These are phyloP conservation scores for Nevesoporus exiguus DNA, from an alignment of 768 basidiomycete genomes.

Conservation along the genomic window DNA sequence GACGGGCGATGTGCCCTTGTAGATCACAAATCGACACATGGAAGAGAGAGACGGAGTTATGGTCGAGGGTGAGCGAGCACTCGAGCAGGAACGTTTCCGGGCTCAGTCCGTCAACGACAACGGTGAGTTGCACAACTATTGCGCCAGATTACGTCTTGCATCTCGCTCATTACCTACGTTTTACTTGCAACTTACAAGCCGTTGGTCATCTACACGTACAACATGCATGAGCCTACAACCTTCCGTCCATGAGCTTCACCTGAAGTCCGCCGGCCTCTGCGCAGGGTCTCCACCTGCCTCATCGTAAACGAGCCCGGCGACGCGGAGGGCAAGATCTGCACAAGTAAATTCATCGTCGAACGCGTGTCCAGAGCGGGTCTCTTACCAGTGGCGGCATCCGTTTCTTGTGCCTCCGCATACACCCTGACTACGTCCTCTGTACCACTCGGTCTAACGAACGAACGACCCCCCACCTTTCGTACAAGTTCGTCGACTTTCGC, in stretches of 20 bases:
- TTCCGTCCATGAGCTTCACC: conserved; percentile 36
- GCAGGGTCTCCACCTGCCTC: conserved; percentile 75
- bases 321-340: conserved; percentile 78
- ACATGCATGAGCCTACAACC: not conserved
- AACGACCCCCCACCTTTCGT: conserved; percentile 78
- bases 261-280: conserved; percentile 75
- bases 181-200: not conserved
- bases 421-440: conserved; percentile 98
- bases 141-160: conserved; percentile 23
- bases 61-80: not conserved
- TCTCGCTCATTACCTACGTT: not conserved
- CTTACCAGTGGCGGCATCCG: conserved; percentile 76
- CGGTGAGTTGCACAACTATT: conserved; percentile 4
- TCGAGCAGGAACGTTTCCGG: no score
- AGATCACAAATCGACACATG: conserved; percentile 92
- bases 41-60: not conserved
- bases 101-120: no score
- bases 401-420: conserved; percentile 85
- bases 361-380: not conserved
- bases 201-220: not conserved
- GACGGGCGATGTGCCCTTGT: conserved; percentile 92
- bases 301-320: conserved; percentile 84
- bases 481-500: conserved; percentile 78
- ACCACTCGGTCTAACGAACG: conserved; percentile 94
- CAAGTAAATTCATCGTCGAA: conserved; percentile 4